Conservation (phyloP, 768 basidiomycete genomes). For the Rhizopogon sp. region DNA sequence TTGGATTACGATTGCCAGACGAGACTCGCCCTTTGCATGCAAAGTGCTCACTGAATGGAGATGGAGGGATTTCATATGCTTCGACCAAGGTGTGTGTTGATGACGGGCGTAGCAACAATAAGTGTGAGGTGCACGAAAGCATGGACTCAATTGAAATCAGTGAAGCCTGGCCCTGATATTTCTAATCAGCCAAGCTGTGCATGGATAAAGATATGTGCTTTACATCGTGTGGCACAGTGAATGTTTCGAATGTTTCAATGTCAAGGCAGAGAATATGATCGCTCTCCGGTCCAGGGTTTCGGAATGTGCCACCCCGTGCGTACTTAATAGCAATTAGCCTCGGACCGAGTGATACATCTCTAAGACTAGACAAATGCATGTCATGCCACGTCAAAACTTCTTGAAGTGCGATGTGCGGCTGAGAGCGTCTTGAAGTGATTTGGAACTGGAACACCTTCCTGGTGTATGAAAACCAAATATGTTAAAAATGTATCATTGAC, state of each 20-base stretch:
- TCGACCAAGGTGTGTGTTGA: neutral
- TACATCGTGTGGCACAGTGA: neutral
- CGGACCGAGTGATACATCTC: neutral
- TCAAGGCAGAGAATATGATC: slow-evolving; percentile 1
- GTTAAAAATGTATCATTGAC: neutral
- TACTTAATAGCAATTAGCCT: slow-evolving; percentile 1
- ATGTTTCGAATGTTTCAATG: neutral
- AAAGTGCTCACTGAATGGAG: neutral
- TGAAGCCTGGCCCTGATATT: neutral
- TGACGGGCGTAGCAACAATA: neutral
- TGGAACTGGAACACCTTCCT: neutral
- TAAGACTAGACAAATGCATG: slow-evolving; percentile 1
- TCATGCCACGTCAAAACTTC: neutral
- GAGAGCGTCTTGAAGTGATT: neutral
- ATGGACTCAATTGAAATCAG: neutral
- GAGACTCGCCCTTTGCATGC: neutral
- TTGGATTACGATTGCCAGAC: neutral
- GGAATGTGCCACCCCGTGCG: neutral
- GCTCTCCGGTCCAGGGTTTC: neutral
- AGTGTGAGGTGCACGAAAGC: slow-evolving; percentile 1
- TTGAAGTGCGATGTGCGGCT: neutral
- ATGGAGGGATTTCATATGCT: neutral
- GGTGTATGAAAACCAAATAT: neutral
- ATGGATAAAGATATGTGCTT: neutral
- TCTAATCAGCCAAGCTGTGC: neutral